A percentile compares a stretch with the other conserved stretches of the same genome.
Evolutionary conservation across 768 basidiomycete genomes (phyloP).

Genomic region (Crepidotus variabilis): DNA sequence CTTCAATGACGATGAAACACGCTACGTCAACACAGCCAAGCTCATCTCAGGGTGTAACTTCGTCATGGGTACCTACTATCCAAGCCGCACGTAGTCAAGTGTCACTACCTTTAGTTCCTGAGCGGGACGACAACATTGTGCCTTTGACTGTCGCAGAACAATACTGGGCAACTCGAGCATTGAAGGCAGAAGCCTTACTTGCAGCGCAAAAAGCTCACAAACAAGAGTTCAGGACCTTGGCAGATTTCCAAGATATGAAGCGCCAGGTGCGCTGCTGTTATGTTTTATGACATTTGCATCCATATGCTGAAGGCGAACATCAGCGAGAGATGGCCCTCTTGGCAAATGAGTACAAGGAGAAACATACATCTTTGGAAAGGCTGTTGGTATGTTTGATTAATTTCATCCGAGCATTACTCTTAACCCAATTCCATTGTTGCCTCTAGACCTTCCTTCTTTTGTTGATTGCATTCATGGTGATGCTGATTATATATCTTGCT

Average conservation of each 20-base stretch:
- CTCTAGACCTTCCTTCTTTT: constrained; percentile 29
- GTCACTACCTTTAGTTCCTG: not conserved
- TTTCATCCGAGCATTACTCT: not conserved
- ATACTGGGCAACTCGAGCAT: constrained; percentile 67
- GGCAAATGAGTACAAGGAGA: constrained; percentile 39
- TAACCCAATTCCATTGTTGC: constrained; percentile 7
- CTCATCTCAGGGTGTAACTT: not conserved
- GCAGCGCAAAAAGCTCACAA: constrained; percentile 44
- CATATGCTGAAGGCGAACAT: not conserved
- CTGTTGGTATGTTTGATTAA: constrained; percentile 39
- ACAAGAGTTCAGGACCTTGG: constrained; percentile 41
- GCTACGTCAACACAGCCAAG: not conserved
- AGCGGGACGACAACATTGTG: not conserved
- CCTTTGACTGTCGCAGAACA: constrained; percentile 36
- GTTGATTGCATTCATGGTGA: constrained; percentile 30
- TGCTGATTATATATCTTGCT: constrained; percentile 30
- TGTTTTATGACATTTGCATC: not conserved
- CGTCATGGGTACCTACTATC: not conserved
- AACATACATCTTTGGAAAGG: constrained; percentile 46
- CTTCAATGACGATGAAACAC: constrained; percentile 7
- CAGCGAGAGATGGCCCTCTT: constrained; percentile 42
- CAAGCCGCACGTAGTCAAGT: not conserved
- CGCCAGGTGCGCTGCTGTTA: constrained; percentile 36
- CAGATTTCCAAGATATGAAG: constrained; percentile 39
- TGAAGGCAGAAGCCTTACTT: constrained; percentile 62